Base-by-base conservation (phyloP, 768 basidiomycete species). In the Lactarius deliciosus region DNA sequence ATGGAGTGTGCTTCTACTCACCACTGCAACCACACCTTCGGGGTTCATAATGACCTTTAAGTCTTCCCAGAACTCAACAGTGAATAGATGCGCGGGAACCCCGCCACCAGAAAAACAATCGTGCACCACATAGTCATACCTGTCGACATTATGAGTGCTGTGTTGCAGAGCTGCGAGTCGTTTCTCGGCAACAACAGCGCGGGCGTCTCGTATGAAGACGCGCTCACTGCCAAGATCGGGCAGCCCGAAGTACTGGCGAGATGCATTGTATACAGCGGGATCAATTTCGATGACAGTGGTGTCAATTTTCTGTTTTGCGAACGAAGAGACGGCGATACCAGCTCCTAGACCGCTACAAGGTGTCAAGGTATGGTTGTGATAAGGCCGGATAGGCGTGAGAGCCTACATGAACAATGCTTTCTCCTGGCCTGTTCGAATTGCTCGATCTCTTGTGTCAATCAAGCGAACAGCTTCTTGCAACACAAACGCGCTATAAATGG, bases 61-160 rank as follows among this genome's bases (percentile, higher is more conserved):
- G 61, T 87, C 86, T 28, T 80, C 70, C 92, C 93, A 96, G 74
- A 96, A 96, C 70, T 95, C 88, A 36, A 83, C 47, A 0, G 94
- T 92, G 77, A 90, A 98, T 60, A 98, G 78, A 72, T 93, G 89
- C 43, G 86, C 79, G 0, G 96, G 94, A 2, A 98, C 87, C n/a
- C 86, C 86, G 3, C 96, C 96, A 10, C 96, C 96, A 10, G 94
- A 94, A 75, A 97, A 98, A 73, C 92, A 92, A 72, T 96, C 96
- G 70, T 98, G 96, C 0, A 96, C 79, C 47, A 94, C 84, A 68
- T 89, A 81, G 70, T 92, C 89, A 73, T 85, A 93, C 22, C 78
- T 77, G 10, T 75, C 75, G 56, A 70, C 70, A 45, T 40, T 62
- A 30, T 50, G 15, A 32, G 72, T 69, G 32, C 72, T 68, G n/a